A percentile compares a stretch with the other conserved stretches of the same genome.
Evolutionary conservation across 352 stramenopile species (phyloP).

Genomic region (Phytopythium oedochilum): DNA sequence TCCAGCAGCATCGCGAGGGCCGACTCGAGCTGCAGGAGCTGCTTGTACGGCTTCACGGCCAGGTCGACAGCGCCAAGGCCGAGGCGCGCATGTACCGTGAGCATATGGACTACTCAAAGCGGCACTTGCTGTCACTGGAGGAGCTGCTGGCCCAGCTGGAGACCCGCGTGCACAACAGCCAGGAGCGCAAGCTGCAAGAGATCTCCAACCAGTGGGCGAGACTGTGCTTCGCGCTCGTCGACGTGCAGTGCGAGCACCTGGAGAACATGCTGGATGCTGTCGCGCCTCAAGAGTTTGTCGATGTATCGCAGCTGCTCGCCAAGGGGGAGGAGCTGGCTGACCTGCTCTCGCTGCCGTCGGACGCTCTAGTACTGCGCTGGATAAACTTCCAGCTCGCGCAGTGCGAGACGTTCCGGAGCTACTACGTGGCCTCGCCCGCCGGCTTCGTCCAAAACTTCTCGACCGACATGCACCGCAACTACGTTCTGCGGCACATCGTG

Average conservation of each 20-base stretch:
- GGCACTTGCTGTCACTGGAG: constrained; percentile 49
- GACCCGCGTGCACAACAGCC: constrained; percentile 33
- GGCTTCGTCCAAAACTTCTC: constrained; percentile 71
- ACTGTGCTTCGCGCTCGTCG: constrained; percentile 55
- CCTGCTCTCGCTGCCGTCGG: constrained; percentile 38
- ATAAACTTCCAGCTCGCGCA: constrained; percentile 63
- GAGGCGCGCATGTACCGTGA: constrained; percentile 45
- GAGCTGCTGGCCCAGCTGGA: constrained; percentile 52
- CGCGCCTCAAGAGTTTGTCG: constrained; percentile 30
- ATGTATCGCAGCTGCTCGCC: constrained; percentile 29
- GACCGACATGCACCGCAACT: constrained; percentile 56
- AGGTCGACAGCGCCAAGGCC: constrained; percentile 45
- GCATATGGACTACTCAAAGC: constrained; percentile 55
- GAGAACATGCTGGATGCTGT: constrained; percentile 61
- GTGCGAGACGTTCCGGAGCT: constrained; percentile 22
- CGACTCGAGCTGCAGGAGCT: constrained; percentile 51
- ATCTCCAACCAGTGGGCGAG: constrained; percentile 64
- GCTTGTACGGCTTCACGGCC: constrained; percentile 32
- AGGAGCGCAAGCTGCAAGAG: constrained; percentile 52
- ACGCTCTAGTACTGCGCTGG: constrained; percentile 64
- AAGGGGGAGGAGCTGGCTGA: constrained; percentile 57
- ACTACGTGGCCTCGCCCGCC: constrained; percentile 9
- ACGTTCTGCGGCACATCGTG: constrained; percentile 52
- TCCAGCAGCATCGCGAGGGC: constrained; percentile 45
- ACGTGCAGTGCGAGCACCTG: constrained; percentile 43